Evolutionary conservation across 371 early-diverging fungal species (phyloP).

Genomic region (Apophysomyces ossiformis): DNA sequence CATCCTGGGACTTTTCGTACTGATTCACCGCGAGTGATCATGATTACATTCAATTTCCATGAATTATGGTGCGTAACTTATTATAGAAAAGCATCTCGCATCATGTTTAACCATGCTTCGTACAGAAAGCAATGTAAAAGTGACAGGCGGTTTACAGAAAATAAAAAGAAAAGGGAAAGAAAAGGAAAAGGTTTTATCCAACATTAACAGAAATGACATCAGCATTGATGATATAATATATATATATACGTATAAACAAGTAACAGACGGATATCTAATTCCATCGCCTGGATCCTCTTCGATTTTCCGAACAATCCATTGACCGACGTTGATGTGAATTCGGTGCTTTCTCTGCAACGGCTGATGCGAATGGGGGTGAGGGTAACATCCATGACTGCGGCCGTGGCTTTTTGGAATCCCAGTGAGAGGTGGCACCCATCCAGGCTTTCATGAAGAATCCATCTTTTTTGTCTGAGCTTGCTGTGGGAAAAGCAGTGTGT

Average conservation of each 20-base stretch:
- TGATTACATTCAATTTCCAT: not conserved
- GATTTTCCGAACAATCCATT: not conserved
- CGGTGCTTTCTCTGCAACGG: not conserved
- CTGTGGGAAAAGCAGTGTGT: not conserved
- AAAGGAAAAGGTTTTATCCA: too few relatives aligned
- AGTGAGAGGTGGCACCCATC: constrained; percentile 5
- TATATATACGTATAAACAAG: constrained; percentile 5
- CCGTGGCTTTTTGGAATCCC: not conserved
- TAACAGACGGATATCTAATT: constrained; percentile 11
- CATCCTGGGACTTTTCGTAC: constrained; percentile 74
- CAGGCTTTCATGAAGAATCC: constrained; percentile 2
- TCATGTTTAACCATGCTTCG: too few relatives aligned
- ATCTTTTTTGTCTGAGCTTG: not conserved
- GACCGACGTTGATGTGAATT: not conserved
- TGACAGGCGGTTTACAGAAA: too few relatives aligned
- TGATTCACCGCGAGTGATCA: constrained; percentile 59
- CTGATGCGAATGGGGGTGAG: constrained; percentile 1
- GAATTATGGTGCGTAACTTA: not conserved
- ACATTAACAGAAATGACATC: too few relatives aligned
- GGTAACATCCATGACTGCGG: constrained; percentile 2
- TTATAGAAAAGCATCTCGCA: too few relatives aligned
- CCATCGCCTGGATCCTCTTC: not conserved
- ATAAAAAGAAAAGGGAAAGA: too few relatives aligned
- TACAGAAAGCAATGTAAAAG: too few relatives aligned
- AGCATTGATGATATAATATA: not conserved